Evolutionary conservation across 2,329 filamentous ascomycete genomes (phyloP).

Genomic region (Pseudogymnoascus sp.): DNA sequence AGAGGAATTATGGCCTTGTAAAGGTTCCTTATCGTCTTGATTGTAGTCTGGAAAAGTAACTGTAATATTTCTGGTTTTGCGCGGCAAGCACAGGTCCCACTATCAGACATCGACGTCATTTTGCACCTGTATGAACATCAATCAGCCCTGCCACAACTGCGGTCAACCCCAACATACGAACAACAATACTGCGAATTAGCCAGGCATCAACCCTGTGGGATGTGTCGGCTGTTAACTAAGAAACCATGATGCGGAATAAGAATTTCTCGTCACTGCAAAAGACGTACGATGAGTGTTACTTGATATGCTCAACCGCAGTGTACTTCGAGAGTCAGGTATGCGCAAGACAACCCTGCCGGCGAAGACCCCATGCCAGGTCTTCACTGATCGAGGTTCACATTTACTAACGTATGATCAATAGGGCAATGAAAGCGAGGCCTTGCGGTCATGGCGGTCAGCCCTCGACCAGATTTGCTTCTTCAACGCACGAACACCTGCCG

Average conservation of each 20-base stretch:
- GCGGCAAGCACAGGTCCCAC: conserved; percentile 6
- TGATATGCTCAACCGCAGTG: conserved; percentile 89
- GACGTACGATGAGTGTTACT: conserved; percentile 94
- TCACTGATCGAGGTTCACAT: not conserved
- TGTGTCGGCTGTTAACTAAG: conserved; percentile 3
- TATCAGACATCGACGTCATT: conserved; percentile 7
- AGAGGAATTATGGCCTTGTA: not conserved
- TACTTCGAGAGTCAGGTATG: conserved; percentile 89
- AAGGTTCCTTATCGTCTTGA: not conserved
- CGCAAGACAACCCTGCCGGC: conserved; percentile 4
- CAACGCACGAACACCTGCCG: conserved; percentile 65
- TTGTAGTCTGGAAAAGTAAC: not conserved
- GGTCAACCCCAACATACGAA: conserved; percentile 1
- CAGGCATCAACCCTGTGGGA: not conserved
- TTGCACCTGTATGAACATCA: conserved; percentile 4
- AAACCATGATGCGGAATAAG: conserved; percentile 45
- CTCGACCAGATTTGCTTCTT: conserved; percentile 85
- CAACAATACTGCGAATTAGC: conserved; percentile 1
- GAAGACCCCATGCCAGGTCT: not conserved
- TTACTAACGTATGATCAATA: conserved; percentile 33
- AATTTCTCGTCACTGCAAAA: conserved; percentile 77
- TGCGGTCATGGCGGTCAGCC: conserved; percentile 82
- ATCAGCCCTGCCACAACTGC: conserved; percentile 3
- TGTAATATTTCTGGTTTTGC: conserved; percentile 5
- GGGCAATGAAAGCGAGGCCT: conserved; percentile 86